Conservation (phyloP, 2,329 filamentous ascomycete genomes). For the Talaromyces islandicus region DNA sequence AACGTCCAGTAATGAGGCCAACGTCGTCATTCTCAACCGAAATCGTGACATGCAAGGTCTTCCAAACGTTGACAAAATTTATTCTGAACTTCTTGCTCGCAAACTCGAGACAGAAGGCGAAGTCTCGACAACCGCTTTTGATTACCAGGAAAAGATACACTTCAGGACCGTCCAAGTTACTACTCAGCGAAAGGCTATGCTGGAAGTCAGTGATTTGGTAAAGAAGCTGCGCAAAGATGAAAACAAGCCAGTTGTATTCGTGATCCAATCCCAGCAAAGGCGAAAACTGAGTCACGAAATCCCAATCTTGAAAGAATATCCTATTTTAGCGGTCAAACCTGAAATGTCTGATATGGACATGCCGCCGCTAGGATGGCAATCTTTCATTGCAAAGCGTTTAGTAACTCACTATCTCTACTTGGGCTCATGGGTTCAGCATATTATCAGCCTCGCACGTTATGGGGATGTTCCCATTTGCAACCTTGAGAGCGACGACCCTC, state of each 20-base stretch:
- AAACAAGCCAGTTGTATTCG: conserved; percentile 69
- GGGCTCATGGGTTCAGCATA: conserved; percentile 85
- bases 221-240: conserved; percentile 90
- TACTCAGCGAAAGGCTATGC: conserved; percentile 78
- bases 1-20: conserved; percentile 68
- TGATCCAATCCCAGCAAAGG: conserved; percentile 84
- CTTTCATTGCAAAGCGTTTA: conserved; percentile 76
- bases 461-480: conserved; percentile 95
- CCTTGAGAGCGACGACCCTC: conserved; percentile 85
- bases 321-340: conserved; percentile 72
- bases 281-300: conserved; percentile 78
- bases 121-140: conserved; percentile 72
- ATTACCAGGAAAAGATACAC: conserved; percentile 77
- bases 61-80: conserved; percentile 86
- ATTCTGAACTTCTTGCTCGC: conserved; percentile 63
- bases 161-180: conserved; percentile 87
- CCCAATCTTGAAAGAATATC: conserved; percentile 75
- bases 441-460: conserved; percentile 81
- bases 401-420: conserved; percentile 87
- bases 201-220: conserved; percentile 80
- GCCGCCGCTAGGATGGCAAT: conserved; percentile 90
- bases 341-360: conserved; percentile 80
- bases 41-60: conserved; percentile 75
- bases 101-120: conserved; percentile 63
- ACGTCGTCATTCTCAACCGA: conserved; percentile 83